Evolutionary conservation across 306 rosid genomes (phyloP).

Genomic region (Malus sylvestris): DNA sequence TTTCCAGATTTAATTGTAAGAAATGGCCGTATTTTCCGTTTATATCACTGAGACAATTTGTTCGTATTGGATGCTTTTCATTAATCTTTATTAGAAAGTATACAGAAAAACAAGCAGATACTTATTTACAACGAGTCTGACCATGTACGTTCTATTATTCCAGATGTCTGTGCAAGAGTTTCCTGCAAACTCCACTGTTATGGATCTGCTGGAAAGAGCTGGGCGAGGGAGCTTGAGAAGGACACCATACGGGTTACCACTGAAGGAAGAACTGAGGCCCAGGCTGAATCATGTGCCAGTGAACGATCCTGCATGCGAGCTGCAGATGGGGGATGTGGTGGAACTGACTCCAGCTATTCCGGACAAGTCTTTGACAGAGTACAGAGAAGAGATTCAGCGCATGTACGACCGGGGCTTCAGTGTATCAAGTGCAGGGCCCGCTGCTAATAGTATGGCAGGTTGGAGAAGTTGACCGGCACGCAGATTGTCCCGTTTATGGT

Average conservation of each 20-base stretch:
- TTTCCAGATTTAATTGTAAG: not conserved
- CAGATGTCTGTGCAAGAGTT: constrained; percentile 99
- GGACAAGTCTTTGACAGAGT: constrained; percentile 65
- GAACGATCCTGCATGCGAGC: constrained; percentile 60
- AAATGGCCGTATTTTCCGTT: not conserved
- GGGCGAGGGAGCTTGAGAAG: constrained; percentile 67
- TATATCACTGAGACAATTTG: not conserved
- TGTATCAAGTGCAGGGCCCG: constrained; percentile 37
- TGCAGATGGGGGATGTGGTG: constrained; percentile 93
- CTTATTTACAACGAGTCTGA: not conserved
- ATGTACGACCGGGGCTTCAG: constrained; percentile 75
- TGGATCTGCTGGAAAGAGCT: constrained; percentile 60
- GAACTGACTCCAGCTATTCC: constrained; percentile 82
- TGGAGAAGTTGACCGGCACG: constrained; percentile 44
- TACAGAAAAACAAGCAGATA: not conserved
- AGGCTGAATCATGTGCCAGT: constrained; percentile 69
- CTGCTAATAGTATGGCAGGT: constrained; percentile 49
- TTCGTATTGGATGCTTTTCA: not conserved
- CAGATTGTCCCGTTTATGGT: not conserved
- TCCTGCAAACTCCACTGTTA: constrained; percentile 57
- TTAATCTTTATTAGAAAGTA: not conserved
- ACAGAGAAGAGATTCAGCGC: constrained; percentile 91
- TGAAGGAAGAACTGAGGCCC: constrained; percentile 92
- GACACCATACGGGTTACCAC: constrained; percentile 65
- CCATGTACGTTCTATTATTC: constrained; percentile 8